Evolutionary conservation across 2,329 filamentous ascomycete genomes (phyloP).

Genomic region (Chaetomiaceae sp.): DNA sequence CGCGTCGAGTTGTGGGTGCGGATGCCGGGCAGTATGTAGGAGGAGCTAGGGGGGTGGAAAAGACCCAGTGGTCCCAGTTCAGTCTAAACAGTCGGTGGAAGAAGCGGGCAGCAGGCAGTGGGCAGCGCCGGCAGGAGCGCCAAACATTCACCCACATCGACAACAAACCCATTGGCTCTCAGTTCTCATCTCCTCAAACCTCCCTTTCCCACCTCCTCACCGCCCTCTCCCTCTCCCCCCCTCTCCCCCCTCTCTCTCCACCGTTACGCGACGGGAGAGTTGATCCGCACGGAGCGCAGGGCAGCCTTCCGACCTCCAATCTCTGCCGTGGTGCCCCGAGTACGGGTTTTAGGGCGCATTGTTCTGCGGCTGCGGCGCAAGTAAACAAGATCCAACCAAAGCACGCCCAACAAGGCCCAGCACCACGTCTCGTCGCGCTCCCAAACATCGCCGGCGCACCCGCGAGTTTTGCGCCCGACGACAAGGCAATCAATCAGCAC

Average conservation of each 20-base stretch:
- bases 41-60: constrained; percentile 2
- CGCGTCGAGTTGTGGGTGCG: too few species aligned
- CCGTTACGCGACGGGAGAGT: constrained; percentile 10
- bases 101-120: too few species aligned
- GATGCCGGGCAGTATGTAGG: background rate
- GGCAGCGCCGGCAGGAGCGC: background rate
- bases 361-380: constrained; percentile 24
- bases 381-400: constrained; percentile 24
- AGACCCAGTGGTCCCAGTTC: too few species aligned
- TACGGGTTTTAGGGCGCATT: constrained; percentile 19
- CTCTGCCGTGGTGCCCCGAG: constrained; percentile 16
- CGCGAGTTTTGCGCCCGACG: constrained; percentile 4
- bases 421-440: constrained; percentile 9
- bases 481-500: constrained; percentile 9
- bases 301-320: constrained; percentile 1
- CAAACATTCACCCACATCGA: constrained; percentile 9
- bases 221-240: constrained; percentile 12
- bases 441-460: constrained; percentile 3
- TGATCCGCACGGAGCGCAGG: constrained; percentile 14
- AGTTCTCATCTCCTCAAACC: constrained; percentile 9
- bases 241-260: constrained; percentile 7
- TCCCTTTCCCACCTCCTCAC: constrained; percentile 13
- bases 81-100: too few species aligned
- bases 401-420: background rate
- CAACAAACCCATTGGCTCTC: constrained; percentile 16